Evolutionary conservation across 2,329 filamentous ascomycete species (phyloP).

Genomic region (Xylaria sp.): DNA sequence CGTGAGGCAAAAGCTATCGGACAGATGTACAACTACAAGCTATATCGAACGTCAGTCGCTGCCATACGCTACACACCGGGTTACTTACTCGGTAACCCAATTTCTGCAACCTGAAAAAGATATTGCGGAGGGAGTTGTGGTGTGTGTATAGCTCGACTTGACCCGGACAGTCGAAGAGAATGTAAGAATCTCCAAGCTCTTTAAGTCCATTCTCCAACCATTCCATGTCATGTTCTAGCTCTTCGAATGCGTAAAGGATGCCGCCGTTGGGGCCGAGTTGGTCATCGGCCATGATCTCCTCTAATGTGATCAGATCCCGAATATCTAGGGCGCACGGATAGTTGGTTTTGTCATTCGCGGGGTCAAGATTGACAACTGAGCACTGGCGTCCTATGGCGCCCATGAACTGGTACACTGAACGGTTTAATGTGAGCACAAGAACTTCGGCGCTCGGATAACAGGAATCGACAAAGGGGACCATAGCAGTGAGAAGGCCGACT

Average conservation of each 20-base stretch:
- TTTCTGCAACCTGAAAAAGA: slow-evolving; percentile 91
- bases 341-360: slow-evolving; percentile 91
- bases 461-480: slow-evolving; percentile 13
- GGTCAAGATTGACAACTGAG: slow-evolving; percentile 95
- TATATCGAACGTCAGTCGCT: slow-evolving; percentile 56
- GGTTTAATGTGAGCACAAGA: slow-evolving; percentile 15
- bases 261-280: slow-evolving; percentile 92
- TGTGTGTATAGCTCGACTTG: slow-evolving; percentile 98
- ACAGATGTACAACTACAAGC: slow-evolving; percentile 93
- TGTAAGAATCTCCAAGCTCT: slow-evolving; percentile 86
- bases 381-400: slow-evolving; percentile 94
- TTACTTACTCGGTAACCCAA: slow-evolving; percentile 84
- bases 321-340: slow-evolving; percentile 94
- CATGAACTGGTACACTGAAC: slow-evolving; percentile 92
- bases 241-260: slow-evolving; percentile 92
- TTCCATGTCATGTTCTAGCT: slow-evolving; percentile 92
- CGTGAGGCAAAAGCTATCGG: slow-evolving; percentile 93
- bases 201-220: slow-evolving; percentile 88
- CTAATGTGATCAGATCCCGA: slow-evolving; percentile 85
- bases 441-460: neutral
- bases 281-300: slow-evolving; percentile 95
- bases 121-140: slow-evolving; percentile 89
- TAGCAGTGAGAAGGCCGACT: slow-evolving; percentile 47
- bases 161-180: slow-evolving; percentile 95
- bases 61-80: neutral